phyloP scores from a whole-genome alignment of 768 basidiomycete species.

The Suillus luteus region DNA sequence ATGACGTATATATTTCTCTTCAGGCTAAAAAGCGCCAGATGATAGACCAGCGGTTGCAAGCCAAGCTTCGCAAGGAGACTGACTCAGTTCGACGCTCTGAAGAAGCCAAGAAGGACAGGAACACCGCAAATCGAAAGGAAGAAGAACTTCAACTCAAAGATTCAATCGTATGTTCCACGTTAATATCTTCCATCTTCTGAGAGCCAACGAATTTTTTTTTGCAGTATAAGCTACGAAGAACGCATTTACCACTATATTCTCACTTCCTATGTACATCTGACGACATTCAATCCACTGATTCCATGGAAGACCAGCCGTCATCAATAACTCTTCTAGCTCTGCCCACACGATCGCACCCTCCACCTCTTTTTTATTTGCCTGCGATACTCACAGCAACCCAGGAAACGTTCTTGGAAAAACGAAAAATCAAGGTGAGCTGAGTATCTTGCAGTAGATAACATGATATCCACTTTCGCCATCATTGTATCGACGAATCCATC shows the following conservation, averaged over 20 bases:
- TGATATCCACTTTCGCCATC: neutral
- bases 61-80: conserved; percentile 83
- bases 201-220: conserved; percentile 6
- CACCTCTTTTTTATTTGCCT: conserved; percentile 79
- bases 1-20: conserved; percentile 15
- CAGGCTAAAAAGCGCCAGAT: conserved; percentile 84
- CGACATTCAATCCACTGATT: conserved; percentile 46
- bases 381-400: conserved; percentile 67
- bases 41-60: conserved; percentile 83
- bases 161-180: conserved; percentile 60
- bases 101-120: conserved; percentile 85
- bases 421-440: conserved; percentile 59
- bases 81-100: conserved; percentile 83
- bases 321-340: conserved; percentile 43
- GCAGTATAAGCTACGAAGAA: conserved; percentile 76
- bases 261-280: conserved; percentile 81
- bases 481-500: neutral
- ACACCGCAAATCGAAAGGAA: conserved; percentile 72
- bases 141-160: conserved; percentile 82
- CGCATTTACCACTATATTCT: conserved; percentile 69
- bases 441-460: too few species aligned
- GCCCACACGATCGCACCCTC: conserved; percentile 66
- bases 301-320: conserved; percentile 28
- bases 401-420: conserved; percentile 61
- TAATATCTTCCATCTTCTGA: neutral